These are phyloP conservation scores for Fusarium sp. DNA, from an alignment of 2,329 filamentous ascomycete genomes.

Conservation along the genomic window DNA sequence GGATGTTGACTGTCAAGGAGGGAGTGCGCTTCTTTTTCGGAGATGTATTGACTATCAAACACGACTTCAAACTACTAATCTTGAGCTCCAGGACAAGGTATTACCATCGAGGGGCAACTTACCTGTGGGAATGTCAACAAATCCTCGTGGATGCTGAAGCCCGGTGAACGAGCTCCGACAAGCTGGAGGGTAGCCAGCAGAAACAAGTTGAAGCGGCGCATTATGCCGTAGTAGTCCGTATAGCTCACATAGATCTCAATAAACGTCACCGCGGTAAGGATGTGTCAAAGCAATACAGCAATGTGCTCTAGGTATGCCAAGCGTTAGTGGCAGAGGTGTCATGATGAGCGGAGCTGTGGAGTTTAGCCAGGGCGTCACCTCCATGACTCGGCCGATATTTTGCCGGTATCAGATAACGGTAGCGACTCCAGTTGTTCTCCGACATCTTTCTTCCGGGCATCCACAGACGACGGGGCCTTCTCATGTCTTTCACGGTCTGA, in stretches of 20 bases:
- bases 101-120: slow-evolving; percentile 48
- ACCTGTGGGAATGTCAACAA: slow-evolving; percentile 89
- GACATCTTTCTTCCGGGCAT: slow-evolving; percentile 12
- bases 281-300: slow-evolving; percentile 21
- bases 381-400: slow-evolving; percentile 37
- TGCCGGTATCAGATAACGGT: slow-evolving; percentile 36
- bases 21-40: slow-evolving; percentile 75
- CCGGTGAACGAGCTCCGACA: slow-evolving; percentile 62
- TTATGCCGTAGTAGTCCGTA: slow-evolving; percentile 52
- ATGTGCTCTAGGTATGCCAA: slow-evolving; percentile 26
- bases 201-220: slow-evolving; percentile 64
- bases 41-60: slow-evolving; percentile 79
- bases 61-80: slow-evolving; percentile 79
- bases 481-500: slow-evolving; percentile 18
- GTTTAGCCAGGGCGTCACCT: slow-evolving; percentile 33
- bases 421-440: not conserved
- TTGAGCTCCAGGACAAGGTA: slow-evolving; percentile 28
- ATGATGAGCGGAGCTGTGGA: slow-evolving; percentile 48
- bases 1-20: slow-evolving; percentile 63
- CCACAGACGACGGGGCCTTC: no score
- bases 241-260: slow-evolving; percentile 50
- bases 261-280: slow-evolving; percentile 25
- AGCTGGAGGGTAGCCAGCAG: slow-evolving; percentile 62
- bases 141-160: slow-evolving; percentile 91
- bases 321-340: slow-evolving; percentile 50